A percentile compares a stretch with the other conserved stretches of the same genome.
These are phyloP conservation scores for Coemansia sp. DNA, from an alignment of 192 early-diverging fungal species.

Conservation along the genomic window DNA sequence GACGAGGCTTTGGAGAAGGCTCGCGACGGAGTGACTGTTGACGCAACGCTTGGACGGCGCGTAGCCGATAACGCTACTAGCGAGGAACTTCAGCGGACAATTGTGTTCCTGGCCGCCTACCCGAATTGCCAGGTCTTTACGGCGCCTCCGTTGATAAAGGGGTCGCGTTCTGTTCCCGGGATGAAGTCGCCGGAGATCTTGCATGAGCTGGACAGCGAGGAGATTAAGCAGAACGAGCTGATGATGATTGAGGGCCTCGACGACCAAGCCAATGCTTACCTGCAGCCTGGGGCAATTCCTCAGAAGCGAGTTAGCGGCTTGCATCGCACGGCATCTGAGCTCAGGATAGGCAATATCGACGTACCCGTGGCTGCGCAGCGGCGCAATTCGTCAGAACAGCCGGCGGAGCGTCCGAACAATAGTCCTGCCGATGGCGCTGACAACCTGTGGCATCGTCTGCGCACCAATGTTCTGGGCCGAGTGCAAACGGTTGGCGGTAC, in stretches of 20 bases:
- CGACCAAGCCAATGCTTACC: neutral
- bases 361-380: neutral
- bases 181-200: conserved; percentile 18
- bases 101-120: neutral
- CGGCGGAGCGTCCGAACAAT: neutral
- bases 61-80: neutral
- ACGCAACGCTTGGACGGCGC: neutral
- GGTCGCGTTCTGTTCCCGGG: neutral
- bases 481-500: conserved; percentile 18
- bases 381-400: conserved; percentile 7
- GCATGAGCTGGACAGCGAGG: conserved; percentile 33
- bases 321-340: neutral
- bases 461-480: conserved; percentile 44
- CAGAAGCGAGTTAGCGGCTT: no score
- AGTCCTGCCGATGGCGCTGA: conserved; percentile 25
- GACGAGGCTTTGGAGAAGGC: neutral
- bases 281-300: no score
- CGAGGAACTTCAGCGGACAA: neutral
- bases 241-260: conserved; percentile 44
- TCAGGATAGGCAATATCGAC: neutral
- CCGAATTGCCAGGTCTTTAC: neutral
- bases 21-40: neutral
- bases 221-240: conserved; percentile 41
- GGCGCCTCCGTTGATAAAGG: neutral
- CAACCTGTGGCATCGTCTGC: conserved; percentile 46